Evolutionary conservation across 352 stramenopile species (phyloP), one percentile per base, ranked within the genome.

Genomic region (Phytophthora pisi): DNA sequence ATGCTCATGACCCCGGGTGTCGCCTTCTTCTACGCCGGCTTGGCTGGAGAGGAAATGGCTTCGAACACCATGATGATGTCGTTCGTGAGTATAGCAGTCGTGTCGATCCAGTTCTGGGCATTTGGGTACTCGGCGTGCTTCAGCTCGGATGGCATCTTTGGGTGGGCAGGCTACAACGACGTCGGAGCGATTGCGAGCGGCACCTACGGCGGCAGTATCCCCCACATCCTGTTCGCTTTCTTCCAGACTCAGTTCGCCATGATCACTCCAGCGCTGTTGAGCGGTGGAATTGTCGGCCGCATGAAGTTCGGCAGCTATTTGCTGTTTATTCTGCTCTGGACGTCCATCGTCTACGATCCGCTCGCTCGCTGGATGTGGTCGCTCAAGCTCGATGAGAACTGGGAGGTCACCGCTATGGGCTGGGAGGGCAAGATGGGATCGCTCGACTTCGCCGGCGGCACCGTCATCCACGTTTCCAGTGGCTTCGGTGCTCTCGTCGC

Each of bases 331-430:
- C 51, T 90, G 43, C 65, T 95, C 16, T 96, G 86, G 81, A 91
- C 86, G 34, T 82, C 89, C 31, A 58, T 93, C 10, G 85, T 97
- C 24, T 96, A 96, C 73, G 87, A 90, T 65, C 88, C 88, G 4
- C 72, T 96, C n/a, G 89, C 85, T 18, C 85, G 82, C 61, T 94
- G 90, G 85, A 90, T 92, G 67, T 97, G 89, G 89, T 78, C 82
- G 36, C 66, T 82, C 24, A 74, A 89, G 36, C 75, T 94, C 40
- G 74, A 90, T 51, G 70, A 74, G 16, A 73, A 75, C 24, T 91
- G 83, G 66, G 66, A 75, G 11, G 31, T 80, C 26, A 63, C 57
- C 2, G 59, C 82, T 2, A 58, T 82, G 34, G 82, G 84, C n/a
- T 91, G 84, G 84, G 81, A 87, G 28, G 81, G 67, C 53, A 84